Conservation (phyloP, 129 eudicot genomes). For the Centrapalus pauciflorus region DNA sequence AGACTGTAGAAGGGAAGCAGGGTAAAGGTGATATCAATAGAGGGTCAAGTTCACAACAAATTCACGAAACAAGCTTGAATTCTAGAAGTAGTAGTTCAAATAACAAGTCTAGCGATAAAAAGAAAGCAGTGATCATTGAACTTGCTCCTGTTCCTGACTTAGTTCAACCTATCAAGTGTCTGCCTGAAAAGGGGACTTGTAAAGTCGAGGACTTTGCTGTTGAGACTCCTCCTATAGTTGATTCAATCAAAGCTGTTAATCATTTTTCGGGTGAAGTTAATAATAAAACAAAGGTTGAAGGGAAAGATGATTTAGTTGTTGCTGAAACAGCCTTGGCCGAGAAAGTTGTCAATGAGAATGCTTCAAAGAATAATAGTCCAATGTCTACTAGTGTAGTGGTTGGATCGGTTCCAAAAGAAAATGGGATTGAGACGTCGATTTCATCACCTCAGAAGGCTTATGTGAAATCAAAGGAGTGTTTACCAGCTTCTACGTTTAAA, state of each 20-base stretch:
- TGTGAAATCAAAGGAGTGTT: conserved; percentile 17
- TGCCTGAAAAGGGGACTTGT: conserved; percentile 21
- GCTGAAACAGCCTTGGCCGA: conserved; percentile 11
- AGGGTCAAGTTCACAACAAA: conserved; percentile 14
- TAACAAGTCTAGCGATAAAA: conserved; percentile 38
- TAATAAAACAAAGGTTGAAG: conserved; percentile 9
- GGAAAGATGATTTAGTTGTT: conserved; percentile 11
- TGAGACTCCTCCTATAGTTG: conserved; percentile 26
- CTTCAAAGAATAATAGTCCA: conserved; percentile 8
- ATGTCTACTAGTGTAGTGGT: neutral
- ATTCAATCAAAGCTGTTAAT: conserved; percentile 20
- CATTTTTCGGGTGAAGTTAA: conserved; percentile 25
- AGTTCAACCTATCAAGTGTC: conserved; percentile 20
- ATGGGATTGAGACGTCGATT: conserved; percentile 18
- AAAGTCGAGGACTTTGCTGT: conserved; percentile 10
- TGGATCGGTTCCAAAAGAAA: conserved; percentile 20
- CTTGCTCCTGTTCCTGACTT: conserved; percentile 32
- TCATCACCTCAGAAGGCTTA: conserved; percentile 14
- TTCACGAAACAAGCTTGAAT: conserved; percentile 21
- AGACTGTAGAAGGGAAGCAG: conserved; percentile 16
- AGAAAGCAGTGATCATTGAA: conserved; percentile 18
- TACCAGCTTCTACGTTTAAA: conserved; percentile 18
- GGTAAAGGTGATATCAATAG: conserved; percentile 16
- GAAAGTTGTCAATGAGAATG: conserved; percentile 6
- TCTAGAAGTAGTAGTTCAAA: conserved; percentile 44